These are phyloP conservation scores for Escovopsis weberi DNA, from an alignment of 2,329 filamentous ascomycete species.

Conservation along the genomic window DNA sequence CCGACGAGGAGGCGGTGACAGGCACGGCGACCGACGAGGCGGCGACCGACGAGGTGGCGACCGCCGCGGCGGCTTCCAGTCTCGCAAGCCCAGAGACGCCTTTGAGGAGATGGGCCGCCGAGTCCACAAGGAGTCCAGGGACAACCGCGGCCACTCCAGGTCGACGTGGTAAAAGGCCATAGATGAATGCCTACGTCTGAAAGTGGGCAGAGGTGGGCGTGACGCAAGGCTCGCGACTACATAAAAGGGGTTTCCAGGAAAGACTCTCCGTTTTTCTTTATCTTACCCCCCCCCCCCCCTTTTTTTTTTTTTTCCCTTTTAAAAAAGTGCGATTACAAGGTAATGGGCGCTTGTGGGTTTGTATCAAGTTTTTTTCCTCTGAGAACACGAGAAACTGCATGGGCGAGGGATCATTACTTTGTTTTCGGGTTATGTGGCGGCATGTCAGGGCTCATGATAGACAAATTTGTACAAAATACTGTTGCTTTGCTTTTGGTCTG, in stretches of 20 bases:
- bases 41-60: conserved; percentile 5
- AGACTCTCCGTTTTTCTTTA: too few species aligned
- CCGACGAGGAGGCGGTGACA: conserved; percentile 2
- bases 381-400: background rate
- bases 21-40: conserved; percentile 5
- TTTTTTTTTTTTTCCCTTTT: too few species aligned
- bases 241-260: background rate
- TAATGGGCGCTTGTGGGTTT: background rate
- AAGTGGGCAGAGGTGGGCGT: too few species aligned
- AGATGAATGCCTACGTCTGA: background rate
- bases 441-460: background rate
- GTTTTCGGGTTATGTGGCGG: background rate
- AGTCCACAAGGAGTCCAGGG: conserved; percentile 12
- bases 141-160: conserved; percentile 6
- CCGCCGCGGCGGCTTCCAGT: conserved; percentile 5
- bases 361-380: background rate
- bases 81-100: conserved; percentile 10
- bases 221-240: background rate
- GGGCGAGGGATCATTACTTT: background rate
- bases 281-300: too few species aligned
- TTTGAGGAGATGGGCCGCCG: conserved; percentile 15
- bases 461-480: background rate
- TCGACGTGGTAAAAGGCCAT: conserved; percentile 3
- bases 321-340: background rate
- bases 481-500: background rate